Evolutionary conservation across 2,329 filamentous ascomycete species (phyloP), one percentile per base, ranked within the genome.

Genomic region (Xylaria sp.): DNA sequence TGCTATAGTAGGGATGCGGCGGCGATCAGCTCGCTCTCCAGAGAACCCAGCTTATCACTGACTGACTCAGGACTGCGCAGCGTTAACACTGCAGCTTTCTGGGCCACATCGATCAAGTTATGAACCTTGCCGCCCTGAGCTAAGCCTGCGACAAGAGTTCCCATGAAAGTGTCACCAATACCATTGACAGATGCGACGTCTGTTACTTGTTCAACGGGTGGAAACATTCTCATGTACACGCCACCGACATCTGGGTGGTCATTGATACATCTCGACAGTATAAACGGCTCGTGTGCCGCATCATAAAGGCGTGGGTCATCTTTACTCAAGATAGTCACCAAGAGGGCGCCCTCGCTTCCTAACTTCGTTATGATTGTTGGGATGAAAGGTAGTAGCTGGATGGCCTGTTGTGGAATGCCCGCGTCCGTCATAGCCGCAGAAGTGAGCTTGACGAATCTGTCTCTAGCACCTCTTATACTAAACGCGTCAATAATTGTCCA

Each of bases 161-260:
- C 96, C 9, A 97, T 71, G 79, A 98, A 94, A 0, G 96, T 98
- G 81, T 99, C 96, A 0, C 96, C 96, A 1, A 94, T 94, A 0
- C 95, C 96, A 78, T 98, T 98, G 10, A 98, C 95, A 56, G 94
- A 97, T 1, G 95, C 89, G 1, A 97, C 85, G 31, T 96, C 89
- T 23, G 87, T 81, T 0, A 97, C 85, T 18, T 84, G 81, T 77
- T 92, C 89, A 0, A 87, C 88, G 0, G 92, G 84, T 0, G 92
- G 89, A 78, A 93, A 92, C 23, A 88, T 73, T 41, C 88, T 80
- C 90, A 98, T 94, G 77, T 98, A 98, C 2, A 98, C 86, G 0
- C 94, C 95, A 0, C 94, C 90, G 0, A 91, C 84, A 8, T 84
- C 80, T 1, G 82, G 82, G 37, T 88, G 84, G 1, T 84, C 84